These are phyloP conservation scores for Colletotrichum echinochloae DNA, from an alignment of 2,329 filamentous ascomycete species.

Conservation along the genomic window DNA sequence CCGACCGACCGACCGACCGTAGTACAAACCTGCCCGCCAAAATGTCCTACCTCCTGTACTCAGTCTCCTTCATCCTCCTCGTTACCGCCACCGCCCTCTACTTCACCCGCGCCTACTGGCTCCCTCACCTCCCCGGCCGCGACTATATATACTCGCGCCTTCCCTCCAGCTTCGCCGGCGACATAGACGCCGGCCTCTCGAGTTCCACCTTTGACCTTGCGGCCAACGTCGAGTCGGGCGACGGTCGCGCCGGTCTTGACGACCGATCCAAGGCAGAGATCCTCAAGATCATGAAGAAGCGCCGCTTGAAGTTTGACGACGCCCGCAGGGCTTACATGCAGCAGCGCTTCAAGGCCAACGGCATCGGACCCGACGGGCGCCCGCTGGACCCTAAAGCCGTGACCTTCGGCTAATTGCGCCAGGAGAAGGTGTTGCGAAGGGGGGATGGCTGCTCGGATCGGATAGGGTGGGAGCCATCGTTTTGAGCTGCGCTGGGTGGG, in stretches of 20 bases:
- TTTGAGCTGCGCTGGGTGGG: neutral
- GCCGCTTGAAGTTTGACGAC: conserved; percentile 88
- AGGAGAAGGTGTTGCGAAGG: conserved; percentile 42
- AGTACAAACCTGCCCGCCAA: conserved; percentile 42
- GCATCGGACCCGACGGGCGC: conserved; percentile 87
- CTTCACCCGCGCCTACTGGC: conserved; percentile 83
- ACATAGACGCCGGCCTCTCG: conserved; percentile 89
- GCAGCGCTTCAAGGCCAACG: conserved; percentile 85
- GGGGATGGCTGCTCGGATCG: neutral
- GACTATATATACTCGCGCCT: conserved; percentile 82
- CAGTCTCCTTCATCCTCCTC: conserved; percentile 77
- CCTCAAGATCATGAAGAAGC: conserved; percentile 89
- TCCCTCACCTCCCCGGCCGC: conserved; percentile 71
- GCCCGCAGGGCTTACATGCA: conserved; percentile 89
- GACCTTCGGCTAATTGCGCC: conserved; percentile 75
- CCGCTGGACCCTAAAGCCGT: conserved; percentile 96
- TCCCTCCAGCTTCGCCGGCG: conserved; percentile 80
- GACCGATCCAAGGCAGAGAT: conserved; percentile 84
- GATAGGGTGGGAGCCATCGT: neutral
- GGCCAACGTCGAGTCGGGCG: conserved; percentile 82
- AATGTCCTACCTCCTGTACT: conserved; percentile 88
- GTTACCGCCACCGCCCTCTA: conserved; percentile 81
- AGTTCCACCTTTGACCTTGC: conserved; percentile 86
- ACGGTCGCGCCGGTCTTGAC: conserved; percentile 84
- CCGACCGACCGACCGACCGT: neutral